phyloP scores from a whole-genome alignment of 352 stramenopile species.

The Globisporangium middletonii region DNA sequence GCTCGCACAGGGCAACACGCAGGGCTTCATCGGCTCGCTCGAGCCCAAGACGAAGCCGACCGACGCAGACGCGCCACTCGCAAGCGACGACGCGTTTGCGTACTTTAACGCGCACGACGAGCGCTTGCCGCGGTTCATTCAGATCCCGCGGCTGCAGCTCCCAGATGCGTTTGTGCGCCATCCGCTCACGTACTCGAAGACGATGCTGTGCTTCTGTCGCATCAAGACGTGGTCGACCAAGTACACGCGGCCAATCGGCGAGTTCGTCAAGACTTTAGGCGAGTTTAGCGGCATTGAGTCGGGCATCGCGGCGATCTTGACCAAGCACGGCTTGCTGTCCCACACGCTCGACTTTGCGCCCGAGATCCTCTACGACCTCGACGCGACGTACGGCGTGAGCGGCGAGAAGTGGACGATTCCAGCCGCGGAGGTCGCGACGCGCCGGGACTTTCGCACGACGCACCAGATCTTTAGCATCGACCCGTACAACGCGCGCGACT shows the following conservation, averaged over 20 bases:
- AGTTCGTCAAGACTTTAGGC: constrained; percentile 72
- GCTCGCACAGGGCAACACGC: constrained; percentile 43
- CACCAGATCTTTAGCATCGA: constrained; percentile 97
- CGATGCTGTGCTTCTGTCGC: constrained; percentile 71
- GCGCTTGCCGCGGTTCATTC: constrained; percentile 58
- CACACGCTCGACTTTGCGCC: constrained; percentile 63
- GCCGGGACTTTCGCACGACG: constrained; percentile 85
- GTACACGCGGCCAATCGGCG: constrained; percentile 55
- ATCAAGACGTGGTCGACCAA: constrained; percentile 62
- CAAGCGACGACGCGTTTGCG: constrained; percentile 48
- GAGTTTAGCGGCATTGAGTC: constrained; percentile 82
- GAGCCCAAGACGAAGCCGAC: constrained; percentile 46
- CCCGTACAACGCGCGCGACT: constrained; percentile 93
- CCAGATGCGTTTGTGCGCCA: constrained; percentile 58
- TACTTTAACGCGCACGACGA: constrained; percentile 71
- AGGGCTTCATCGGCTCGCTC: constrained; percentile 57
- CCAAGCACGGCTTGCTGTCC: constrained; percentile 85
- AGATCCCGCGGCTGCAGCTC: constrained; percentile 62
- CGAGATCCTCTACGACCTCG: constrained; percentile 56
- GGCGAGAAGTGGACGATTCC: constrained; percentile 78
- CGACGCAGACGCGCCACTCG: constrained; percentile 23
- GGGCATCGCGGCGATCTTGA: constrained; percentile 88
- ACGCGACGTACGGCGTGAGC: constrained; percentile 70
- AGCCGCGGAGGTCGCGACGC: constrained; percentile 65
- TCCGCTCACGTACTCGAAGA: constrained; percentile 51